Evolutionary conservation across 495 filamentous ascomycete species (phyloP).

Genomic region (Xylaria acuta): DNA sequence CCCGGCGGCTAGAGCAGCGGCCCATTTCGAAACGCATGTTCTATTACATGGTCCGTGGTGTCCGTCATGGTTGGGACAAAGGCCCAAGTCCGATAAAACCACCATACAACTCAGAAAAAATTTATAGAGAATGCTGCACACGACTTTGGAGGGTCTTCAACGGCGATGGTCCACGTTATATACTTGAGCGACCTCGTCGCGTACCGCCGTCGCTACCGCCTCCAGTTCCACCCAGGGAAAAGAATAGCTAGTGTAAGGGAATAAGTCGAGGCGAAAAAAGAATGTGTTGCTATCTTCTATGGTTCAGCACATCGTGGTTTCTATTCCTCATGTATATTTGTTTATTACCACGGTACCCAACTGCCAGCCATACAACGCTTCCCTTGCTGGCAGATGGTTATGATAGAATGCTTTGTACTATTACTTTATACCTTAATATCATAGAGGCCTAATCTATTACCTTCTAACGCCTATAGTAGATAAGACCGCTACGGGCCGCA

Average conservation of each 20-base stretch:
- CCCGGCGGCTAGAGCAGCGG: slow-evolving; percentile 60
- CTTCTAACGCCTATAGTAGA: too few species aligned
- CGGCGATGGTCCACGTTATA: slow-evolving; percentile 27
- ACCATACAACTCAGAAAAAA: slow-evolving; percentile 45
- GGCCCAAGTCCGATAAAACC: slow-evolving; percentile 75
- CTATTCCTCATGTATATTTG: background rate
- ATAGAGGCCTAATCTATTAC: background rate
- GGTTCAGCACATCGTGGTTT: background rate
- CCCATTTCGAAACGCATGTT: slow-evolving; percentile 69
- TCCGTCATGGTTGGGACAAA: slow-evolving; percentile 87
- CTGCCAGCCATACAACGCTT: too few species aligned
- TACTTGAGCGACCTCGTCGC: slow-evolving; percentile 16
- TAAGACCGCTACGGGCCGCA: too few species aligned
- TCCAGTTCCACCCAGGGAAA: background rate
- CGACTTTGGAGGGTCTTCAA: slow-evolving; percentile 43
- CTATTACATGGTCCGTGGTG: slow-evolving; percentile 74
- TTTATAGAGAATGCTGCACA: slow-evolving; percentile 49
- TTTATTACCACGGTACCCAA: background rate
- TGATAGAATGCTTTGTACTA: background rate
- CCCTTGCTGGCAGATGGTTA: too few species aligned
- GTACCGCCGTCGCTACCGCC: slow-evolving; percentile 3
- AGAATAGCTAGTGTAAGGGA: background rate
- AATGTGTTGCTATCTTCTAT: background rate
- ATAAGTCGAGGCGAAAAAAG: background rate
- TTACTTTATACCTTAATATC: background rate